Percentiles rank a stretch among this genome's conserved stretches.
phyloP scores from a whole-genome alignment of 345 rosid genomes.

The Mercurialis annua region DNA sequence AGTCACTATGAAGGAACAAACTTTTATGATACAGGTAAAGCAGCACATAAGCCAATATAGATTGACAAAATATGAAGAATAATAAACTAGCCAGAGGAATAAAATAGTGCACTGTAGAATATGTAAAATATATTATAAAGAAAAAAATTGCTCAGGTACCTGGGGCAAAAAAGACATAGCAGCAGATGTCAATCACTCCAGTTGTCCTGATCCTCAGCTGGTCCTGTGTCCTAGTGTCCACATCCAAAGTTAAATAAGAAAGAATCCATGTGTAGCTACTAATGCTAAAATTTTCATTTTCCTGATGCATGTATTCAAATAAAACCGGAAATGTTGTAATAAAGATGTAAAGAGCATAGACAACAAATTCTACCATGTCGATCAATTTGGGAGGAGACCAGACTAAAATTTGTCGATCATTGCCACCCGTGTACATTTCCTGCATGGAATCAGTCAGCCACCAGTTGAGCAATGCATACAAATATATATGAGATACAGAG shows the following conservation, averaged over 20 bases:
- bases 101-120: background rate
- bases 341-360: background rate
- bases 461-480: slow-evolving; percentile 4
- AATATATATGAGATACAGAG: background rate
- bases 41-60: background rate
- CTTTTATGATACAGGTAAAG: background rate
- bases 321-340: no score
- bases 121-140: no score
- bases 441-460: slow-evolving; percentile 25
- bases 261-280: background rate
- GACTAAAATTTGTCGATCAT: slow-evolving; percentile 76
- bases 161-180: background rate
- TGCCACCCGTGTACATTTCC: slow-evolving; percentile 86
- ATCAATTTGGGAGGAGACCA: slow-evolving; percentile 66
- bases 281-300: background rate
- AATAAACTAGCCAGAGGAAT: background rate
- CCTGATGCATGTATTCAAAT: background rate
- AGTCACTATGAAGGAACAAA: background rate
- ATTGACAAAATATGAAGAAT: background rate
- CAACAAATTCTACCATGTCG: slow-evolving; percentile 26
- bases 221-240: slow-evolving; percentile 41
- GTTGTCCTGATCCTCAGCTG: slow-evolving; percentile 53
- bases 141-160: background rate
- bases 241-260: background rate
- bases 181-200: slow-evolving; percentile 60